These are phyloP conservation scores for Dendrostoma leiphaemia DNA, from an alignment of 2,329 filamentous ascomycete species.

Conservation along the genomic window DNA sequence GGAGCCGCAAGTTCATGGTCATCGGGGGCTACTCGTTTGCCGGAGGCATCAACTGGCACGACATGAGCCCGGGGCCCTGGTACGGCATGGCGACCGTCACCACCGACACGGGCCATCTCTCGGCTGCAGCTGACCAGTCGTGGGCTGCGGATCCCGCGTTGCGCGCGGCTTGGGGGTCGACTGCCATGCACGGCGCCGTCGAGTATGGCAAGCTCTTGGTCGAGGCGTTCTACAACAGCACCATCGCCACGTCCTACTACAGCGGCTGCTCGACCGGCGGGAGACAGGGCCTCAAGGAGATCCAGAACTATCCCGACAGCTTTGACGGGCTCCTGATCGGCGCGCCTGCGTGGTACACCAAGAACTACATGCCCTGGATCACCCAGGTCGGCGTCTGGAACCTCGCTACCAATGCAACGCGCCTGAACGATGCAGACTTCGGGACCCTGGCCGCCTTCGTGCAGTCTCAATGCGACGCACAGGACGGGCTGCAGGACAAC, in stretches of 20 bases:
- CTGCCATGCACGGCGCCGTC: conserved; percentile 45
- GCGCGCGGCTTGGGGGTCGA: conserved; percentile 36
- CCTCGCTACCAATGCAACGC: conserved; percentile 39
- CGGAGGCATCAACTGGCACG: conserved; percentile 32
- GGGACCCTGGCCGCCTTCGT: conserved; percentile 36
- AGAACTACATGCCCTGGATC: conserved; percentile 42
- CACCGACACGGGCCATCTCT: conserved; percentile 44
- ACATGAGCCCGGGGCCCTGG: conserved; percentile 25
- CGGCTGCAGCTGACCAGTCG: conserved; percentile 25
- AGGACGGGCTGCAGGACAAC: conserved; percentile 47
- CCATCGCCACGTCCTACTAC: conserved; percentile 37
- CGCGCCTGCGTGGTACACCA: conserved; percentile 49
- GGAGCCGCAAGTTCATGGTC: conserved; percentile 31
- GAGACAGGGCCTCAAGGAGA: conserved; percentile 44
- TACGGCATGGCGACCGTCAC: conserved; percentile 41
- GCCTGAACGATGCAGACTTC: conserved; percentile 43
- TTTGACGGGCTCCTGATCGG: conserved; percentile 40
- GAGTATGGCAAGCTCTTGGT: conserved; percentile 45
- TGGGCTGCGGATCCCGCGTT: conserved; percentile 39
- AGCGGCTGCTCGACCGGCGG: conserved; percentile 51
- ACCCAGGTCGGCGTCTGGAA: conserved; percentile 46
- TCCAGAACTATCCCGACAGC: conserved; percentile 44
- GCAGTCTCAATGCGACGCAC: conserved; percentile 46
- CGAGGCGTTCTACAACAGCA: conserved; percentile 42
- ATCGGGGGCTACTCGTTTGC: conserved; percentile 21